Base-by-base conservation (phyloP, 2,329 filamentous ascomycete species). In the Lojkania enalia region DNA sequence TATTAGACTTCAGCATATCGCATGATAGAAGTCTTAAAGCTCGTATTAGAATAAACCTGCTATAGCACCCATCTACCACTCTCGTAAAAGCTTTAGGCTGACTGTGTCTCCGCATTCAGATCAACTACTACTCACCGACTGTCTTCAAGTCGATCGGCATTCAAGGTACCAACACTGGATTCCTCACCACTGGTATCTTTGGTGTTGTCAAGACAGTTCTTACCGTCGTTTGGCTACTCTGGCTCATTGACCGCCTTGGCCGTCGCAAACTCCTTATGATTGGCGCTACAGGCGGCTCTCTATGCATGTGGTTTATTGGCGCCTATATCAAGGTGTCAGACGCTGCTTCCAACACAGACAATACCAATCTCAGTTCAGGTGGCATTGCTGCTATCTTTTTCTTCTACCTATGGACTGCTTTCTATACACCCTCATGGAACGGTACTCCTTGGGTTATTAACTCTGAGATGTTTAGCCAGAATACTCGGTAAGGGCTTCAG, bases 391-490 rank as follows among this genome's bases (percentile, higher is more conserved):
- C 83, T 23, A 77, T 86, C 47, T 82, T 84, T 67, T 87, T 88
- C 75, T 87, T 88, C 72, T 88, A 88, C 60, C 75, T 88, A 0
- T 88, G 83, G 82, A 87, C 85, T 0, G 81, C 78, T 0, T 84
- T 85, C 66, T 90, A 90, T 71, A 87, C 84, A 0, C 85, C 73
- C 2, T 70, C 80, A 0, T 88, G 84, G 85, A 87, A 87, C 61
- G 85, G 84, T 2, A 87, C 84, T 0, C 86, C 86, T 0, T 90
- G 87, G 87, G 85, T 90, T 16, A 71, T 87, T 60, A 88, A 88
- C 73, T 68, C 64, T 0, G 86, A 90, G 67, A 89, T 90, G 75
- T 90, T 89, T 66, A 81, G 86, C 57, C 80, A 83, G 52, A 85
- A 85, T 69, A 82, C 83, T 13, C 78, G 85, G 39, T 81, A 82